Evolutionary conservation across 2,329 filamentous ascomycete species (phyloP).

Genomic region (Penicillium digitatum): DNA sequence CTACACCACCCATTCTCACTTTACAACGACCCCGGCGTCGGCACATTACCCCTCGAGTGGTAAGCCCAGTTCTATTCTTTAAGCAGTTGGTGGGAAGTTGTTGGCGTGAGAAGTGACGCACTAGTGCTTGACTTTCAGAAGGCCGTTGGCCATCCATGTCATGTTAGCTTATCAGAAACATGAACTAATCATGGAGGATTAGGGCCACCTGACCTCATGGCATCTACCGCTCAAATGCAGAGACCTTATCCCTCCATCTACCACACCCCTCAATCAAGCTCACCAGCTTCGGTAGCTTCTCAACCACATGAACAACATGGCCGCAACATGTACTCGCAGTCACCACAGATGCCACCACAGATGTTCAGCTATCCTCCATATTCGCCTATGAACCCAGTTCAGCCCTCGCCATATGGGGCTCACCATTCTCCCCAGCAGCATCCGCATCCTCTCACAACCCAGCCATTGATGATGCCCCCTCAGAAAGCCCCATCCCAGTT

Average conservation of each 20-base stretch:
- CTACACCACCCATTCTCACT: constrained; percentile 75
- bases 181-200: constrained; percentile 57
- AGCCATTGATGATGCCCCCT: constrained; percentile 52
- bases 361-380: constrained; percentile 73
- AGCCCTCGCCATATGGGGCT: constrained; percentile 55
- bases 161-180: constrained; percentile 50
- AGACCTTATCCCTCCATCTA: constrained; percentile 85
- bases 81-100: constrained; percentile 33
- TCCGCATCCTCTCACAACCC: constrained; percentile 55
- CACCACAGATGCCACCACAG: constrained; percentile 73
- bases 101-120: neutral
- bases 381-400: constrained; percentile 50
- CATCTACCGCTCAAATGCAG: constrained; percentile 61
- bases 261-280: constrained; percentile 92
- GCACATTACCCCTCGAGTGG: constrained; percentile 84
- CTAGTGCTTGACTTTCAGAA: neutral
- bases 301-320: constrained; percentile 83
- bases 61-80: constrained; percentile 51
- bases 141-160: neutral
- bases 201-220: constrained; percentile 71
- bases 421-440: constrained; percentile 54
- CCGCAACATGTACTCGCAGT: constrained; percentile 77
- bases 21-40: constrained; percentile 75
- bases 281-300: constrained; percentile 87
- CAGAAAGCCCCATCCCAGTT: constrained; percentile 39